Conservation (phyloP, 306 rosid genomes). For the Vigna angularis region DNA sequence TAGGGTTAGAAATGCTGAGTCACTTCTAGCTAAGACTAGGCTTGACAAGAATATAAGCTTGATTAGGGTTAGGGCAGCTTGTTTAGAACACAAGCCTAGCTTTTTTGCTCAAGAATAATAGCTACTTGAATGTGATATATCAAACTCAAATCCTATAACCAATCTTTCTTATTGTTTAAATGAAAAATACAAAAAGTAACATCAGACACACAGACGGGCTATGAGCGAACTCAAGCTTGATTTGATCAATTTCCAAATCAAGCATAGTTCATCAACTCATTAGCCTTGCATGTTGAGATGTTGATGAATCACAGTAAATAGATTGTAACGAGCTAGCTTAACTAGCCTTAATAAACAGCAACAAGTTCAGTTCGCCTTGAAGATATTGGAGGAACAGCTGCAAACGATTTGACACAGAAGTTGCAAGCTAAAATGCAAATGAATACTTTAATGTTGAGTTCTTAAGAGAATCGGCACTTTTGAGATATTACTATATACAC, state of each 20-base stretch:
- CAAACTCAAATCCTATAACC: not conserved
- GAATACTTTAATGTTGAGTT: constrained; percentile 1
- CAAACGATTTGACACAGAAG: constrained; percentile 12
- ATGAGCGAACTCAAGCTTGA: not conserved
- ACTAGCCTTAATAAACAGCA: not conserved
- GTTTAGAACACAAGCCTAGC: not conserved
- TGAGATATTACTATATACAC: constrained; percentile 5
- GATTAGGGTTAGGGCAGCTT: not conserved
- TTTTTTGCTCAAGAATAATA: not conserved
- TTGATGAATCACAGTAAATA: not conserved
- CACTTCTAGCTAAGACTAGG: no score
- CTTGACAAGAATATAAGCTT: not conserved
- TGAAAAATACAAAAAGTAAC: not conserved
- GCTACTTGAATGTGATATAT: constrained; percentile 2
- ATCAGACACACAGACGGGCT: not conserved
- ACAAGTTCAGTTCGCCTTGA: constrained; percentile 5
- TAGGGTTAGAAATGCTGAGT: not conserved
- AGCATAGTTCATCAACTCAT: not conserved
- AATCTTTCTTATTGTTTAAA: not conserved
- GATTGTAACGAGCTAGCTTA: not conserved
- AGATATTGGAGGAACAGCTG: constrained; percentile 5
- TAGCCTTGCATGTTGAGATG: not conserved
- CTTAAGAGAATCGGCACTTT: not conserved
- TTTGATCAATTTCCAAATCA: not conserved
- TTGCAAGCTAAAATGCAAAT: constrained; percentile 2